Evolutionary conservation across 805 yeast genomes (phyloP).

Genomic region (Hanseniaspora lachancei): DNA sequence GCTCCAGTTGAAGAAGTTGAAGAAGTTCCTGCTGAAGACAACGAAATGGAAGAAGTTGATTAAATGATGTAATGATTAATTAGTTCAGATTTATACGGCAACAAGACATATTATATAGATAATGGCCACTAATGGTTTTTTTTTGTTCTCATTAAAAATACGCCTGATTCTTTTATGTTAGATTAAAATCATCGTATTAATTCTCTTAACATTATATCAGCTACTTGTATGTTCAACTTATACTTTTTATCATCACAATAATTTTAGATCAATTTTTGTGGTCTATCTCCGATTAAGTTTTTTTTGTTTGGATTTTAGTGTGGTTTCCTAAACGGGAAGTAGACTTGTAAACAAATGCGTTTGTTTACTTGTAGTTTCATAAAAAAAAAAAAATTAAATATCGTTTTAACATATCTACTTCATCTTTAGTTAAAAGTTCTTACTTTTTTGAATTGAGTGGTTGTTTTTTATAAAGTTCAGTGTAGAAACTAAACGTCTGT

Average conservation of each 20-base stretch:
- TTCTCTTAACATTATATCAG: too few species aligned
- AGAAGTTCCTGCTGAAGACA: conserved; percentile 20
- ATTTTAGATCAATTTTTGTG: background rate
- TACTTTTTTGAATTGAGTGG: background rate
- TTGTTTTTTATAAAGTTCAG: background rate
- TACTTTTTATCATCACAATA: too few species aligned
- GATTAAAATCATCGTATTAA: too few species aligned
- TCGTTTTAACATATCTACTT: background rate
- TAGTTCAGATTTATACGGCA: background rate
- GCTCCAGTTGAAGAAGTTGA: conserved; percentile 41
- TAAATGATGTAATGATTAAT: conserved; percentile 28
- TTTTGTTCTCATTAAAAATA: background rate
- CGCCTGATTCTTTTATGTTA: background rate
- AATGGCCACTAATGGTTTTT: background rate
- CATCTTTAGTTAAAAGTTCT: background rate
- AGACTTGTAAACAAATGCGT: background rate
- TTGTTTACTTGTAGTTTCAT: background rate
- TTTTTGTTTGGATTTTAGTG: background rate
- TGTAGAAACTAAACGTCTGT: too few species aligned
- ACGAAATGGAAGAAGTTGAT: conserved; percentile 99
- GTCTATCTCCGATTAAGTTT: background rate
- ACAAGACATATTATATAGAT: background rate
- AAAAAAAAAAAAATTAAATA: background rate
- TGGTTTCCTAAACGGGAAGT: background rate
- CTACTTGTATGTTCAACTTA: too few species aligned